Conservation (phyloP, 1,284 basidiomycete species). For the Kalmanozyma brasiliensis region DNA sequence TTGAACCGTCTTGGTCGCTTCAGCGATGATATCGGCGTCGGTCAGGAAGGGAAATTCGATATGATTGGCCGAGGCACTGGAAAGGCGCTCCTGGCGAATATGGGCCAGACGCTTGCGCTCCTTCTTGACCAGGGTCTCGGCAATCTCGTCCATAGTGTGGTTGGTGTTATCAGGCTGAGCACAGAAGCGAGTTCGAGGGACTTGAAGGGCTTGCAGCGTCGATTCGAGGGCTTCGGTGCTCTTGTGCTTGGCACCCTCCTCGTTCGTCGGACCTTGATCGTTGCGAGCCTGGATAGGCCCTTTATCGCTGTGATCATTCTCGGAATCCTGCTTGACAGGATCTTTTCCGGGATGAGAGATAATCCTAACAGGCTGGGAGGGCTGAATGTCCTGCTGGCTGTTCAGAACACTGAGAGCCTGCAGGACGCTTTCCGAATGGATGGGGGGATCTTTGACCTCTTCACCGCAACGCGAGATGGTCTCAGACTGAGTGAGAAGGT, state of each 20-base stretch:
- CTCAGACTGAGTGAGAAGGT: not conserved
- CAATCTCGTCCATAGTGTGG: constrained; percentile 20
- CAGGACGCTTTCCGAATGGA: constrained; percentile 15
- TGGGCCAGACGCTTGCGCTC: constrained; percentile 27
- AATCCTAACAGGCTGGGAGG: constrained; percentile 1
- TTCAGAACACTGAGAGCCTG: constrained; percentile 27
- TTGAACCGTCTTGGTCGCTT: constrained; percentile 28
- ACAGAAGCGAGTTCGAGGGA: constrained; percentile 41
- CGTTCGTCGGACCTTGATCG: no score
- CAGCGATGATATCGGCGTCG: constrained; percentile 33
- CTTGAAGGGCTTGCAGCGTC: constrained; percentile 9
- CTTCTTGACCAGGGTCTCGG: constrained; percentile 10
- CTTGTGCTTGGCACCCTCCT: constrained; percentile 10
- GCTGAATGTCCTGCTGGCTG: not conserved
- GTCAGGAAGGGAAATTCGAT: constrained; percentile 27
- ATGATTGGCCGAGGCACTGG: not conserved
- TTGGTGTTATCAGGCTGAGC: constrained; percentile 35
- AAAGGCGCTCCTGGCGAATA: constrained; percentile 22
- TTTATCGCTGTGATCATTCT: no score
- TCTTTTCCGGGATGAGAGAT: constrained; percentile 15
- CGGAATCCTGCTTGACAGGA: not conserved
- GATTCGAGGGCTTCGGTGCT: constrained; percentile 15
- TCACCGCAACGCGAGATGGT: not conserved
- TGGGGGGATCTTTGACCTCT: not conserved
- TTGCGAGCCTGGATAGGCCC: no score